Evolutionary conservation across 305 asterid species (phyloP), one percentile per base, ranked within the genome.

Genomic region (Euphrasia arctica): DNA sequence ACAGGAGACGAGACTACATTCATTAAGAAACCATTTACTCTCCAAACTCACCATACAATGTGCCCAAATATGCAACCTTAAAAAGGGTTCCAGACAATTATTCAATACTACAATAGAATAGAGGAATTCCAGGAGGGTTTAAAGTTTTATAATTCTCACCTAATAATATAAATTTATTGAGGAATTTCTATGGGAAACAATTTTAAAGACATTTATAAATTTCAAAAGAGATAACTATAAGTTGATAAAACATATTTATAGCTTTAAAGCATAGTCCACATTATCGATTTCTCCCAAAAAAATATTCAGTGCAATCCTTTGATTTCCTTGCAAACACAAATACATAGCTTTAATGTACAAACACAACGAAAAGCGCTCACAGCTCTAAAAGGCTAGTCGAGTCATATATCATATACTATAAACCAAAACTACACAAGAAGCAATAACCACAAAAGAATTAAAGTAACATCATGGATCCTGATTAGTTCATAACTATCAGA

Each of bases 1-100:
- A 66, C 34, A 61, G 88, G 83, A 64, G 95, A 81, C 9, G 88
- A 72, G 60, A 82, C 95, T 89, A 74, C 71, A 78, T 58, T 18
- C 9, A 18, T 60, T 47, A 68, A 58, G 57, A 67, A 47, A 64
- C 41, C 43, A 41, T 32, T 65, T 47, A 71, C 25, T 25, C 9
- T 51, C 22, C 28, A 49, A 13, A 39, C 45, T 15, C 54, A 13
- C 54, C 22, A 15, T 13, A 49, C 54, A 49, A 0, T 9, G 45
- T 9, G 2, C 57, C 34, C 61, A 55, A 13, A 66, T 27, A 43
- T 52, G 50, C 47, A 31, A 47, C 55, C 29, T 8, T 32, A 29
- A 66, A 2, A 2, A 39, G 41, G 10, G 4, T 25, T 22, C 54
- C 60, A 25, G 58, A 14, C 51, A 54, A 54, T 27, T 18, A 18